Evolutionary conservation across 257 asterid species (phyloP).

Genomic region (Solanum peruvianum): DNA sequence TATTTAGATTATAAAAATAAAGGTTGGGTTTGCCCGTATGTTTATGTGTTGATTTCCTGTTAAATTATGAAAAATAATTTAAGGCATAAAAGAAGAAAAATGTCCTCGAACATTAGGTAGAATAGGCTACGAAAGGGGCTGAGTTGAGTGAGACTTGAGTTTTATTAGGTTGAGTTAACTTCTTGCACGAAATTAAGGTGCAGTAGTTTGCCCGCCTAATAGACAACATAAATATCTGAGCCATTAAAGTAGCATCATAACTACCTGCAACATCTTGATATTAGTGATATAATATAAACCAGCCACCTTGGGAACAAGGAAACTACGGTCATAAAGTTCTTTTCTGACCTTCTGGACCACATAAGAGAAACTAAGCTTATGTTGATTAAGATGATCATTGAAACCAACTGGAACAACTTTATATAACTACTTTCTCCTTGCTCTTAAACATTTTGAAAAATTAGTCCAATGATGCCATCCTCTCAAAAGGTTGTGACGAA

Average conservation of each 20-base stretch:
- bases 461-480: constrained; percentile 95
- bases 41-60: too few relatives aligned
- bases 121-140: too few relatives aligned
- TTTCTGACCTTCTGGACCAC: constrained; percentile 16
- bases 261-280: constrained; percentile 29
- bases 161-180: too few relatives aligned
- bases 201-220: too few relatives aligned
- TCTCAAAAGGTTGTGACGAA: constrained; percentile 12
- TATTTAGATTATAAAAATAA: too few relatives aligned
- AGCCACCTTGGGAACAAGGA: constrained; percentile 27
- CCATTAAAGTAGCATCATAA: constrained; percentile 23
- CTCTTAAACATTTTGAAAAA: constrained; percentile 59
- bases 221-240: too few relatives aligned
- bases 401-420: constrained; percentile 41
- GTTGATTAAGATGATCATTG: constrained; percentile 33
- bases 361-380: constrained; percentile 23
- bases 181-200: too few relatives aligned
- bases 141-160: too few relatives aligned
- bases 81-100: too few relatives aligned
- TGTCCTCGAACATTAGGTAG: too few relatives aligned
- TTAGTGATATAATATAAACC: constrained; percentile 34
- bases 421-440: constrained; percentile 35
- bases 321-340: constrained; percentile 13
- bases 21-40: too few relatives aligned
- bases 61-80: too few relatives aligned